Evolutionary conservation across 2,329 filamentous ascomycete genomes (phyloP), one percentile per base, ranked within the genome.

Genomic region (Neonectria magnoliae): DNA sequence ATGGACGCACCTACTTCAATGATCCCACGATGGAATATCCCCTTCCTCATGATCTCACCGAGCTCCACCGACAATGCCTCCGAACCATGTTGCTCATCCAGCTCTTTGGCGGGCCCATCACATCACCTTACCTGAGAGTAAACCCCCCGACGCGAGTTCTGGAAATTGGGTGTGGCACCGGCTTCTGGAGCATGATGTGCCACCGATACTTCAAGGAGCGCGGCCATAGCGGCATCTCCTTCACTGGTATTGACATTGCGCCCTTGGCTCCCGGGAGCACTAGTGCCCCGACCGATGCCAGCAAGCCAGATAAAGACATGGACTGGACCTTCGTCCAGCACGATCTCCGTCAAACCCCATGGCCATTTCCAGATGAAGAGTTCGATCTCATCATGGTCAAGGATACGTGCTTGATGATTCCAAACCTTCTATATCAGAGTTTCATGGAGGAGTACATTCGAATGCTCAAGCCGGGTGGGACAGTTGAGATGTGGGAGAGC

Each of bases 321-420:
- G 90, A 92, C 69, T 97, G 94, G 93, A 89, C 85, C 11, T 98
- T 97, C 76, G 88, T 97, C 57, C 92, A 94, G 75, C 93, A 97
- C 76, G 94, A 98, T 78, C 81, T 97, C 68, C 90, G 93, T 63
- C 87, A 88, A 64, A 77, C 86, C 2, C 93, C 93, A 1, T 87
- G 94, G 73, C 95, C 95, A 0, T 93, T 97, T 68, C 84, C 88
- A 2, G 88, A 93, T 65, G 90, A 86, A 38, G 90, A 94, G 71
- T 98, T 97, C 77, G 93, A 97, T 76, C 85, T 97, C 44, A 87
- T 98, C 72, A 93, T 97, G 84, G 86, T 93, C 75, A 97, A 97
- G 78, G 94, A 97, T 76, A 82, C 93, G 73, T 90, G 89, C 58
- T 83, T 96, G 68, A 87, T 82, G 22, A 80, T 88, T n/a, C 84